Percentiles rank a stretch among this genome's conserved stretches.
Evolutionary conservation across 2,329 filamentous ascomycete species (phyloP).

Genomic region (Scedosporium minutisporum): DNA sequence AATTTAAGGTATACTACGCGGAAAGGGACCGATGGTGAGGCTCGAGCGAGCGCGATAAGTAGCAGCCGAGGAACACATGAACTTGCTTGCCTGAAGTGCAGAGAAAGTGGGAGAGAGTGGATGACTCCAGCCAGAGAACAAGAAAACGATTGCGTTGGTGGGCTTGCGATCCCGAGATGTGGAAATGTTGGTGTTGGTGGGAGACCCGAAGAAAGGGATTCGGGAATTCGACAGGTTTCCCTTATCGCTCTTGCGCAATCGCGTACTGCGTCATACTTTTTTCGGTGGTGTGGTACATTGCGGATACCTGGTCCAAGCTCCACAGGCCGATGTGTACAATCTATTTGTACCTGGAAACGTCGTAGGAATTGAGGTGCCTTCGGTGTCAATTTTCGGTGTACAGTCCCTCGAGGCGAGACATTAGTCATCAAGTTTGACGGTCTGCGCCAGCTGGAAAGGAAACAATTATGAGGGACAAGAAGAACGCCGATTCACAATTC

Average conservation of each 20-base stretch:
- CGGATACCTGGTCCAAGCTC: neutral
- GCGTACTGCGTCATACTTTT: neutral
- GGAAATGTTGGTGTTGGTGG: neutral
- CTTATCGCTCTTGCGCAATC: neutral
- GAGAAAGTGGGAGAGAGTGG: neutral
- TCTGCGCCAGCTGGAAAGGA: neutral
- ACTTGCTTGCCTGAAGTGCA: neutral
- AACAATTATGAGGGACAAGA: too few species aligned
- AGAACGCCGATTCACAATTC: too few species aligned
- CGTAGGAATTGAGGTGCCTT: neutral
- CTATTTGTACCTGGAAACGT: neutral
- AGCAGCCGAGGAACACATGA: slow-evolving; percentile 2
- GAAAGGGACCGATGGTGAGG: slow-evolving; percentile 4
- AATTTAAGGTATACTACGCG: slow-evolving; percentile 3
- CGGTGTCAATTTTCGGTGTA: neutral
- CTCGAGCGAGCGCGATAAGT: slow-evolving; percentile 5
- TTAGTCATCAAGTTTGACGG: neutral
- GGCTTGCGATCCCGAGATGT: neutral
- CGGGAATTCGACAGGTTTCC: neutral
- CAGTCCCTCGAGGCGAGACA: neutral
- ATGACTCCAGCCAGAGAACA: neutral
- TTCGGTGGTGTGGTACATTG: neutral
- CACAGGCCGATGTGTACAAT: neutral
- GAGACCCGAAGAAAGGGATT: neutral
- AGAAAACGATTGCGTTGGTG: neutral